Conservation (phyloP, 805 yeast genomes). For the Candida sonorensis region DNA sequence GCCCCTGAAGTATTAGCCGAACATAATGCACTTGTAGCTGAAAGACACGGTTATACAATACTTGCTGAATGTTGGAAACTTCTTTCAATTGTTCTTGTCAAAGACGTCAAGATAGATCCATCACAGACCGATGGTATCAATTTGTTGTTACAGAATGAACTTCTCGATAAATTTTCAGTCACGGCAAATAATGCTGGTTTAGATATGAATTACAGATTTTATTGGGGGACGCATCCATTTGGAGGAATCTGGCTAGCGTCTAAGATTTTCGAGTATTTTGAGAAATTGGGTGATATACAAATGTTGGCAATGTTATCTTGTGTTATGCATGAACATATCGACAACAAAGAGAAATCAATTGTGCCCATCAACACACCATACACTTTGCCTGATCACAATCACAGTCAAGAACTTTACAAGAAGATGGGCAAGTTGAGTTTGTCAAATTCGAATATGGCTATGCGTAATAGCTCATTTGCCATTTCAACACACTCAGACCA, state of each 20-base stretch:
- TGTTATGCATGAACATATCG: slow-evolving; percentile 44
- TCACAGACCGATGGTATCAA: slow-evolving; percentile 3
- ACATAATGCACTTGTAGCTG: slow-evolving; percentile 68
- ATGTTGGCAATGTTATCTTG: slow-evolving; percentile 89
- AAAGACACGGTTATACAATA: slow-evolving; percentile 50
- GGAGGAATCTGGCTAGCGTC: slow-evolving; percentile 63
- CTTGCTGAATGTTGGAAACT: slow-evolving; percentile 74
- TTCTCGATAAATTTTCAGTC: slow-evolving; percentile 11
- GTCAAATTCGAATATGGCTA: not conserved
- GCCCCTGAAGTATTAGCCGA: slow-evolving; percentile 57
- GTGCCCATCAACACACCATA: slow-evolving; percentile 45
- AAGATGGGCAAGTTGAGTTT: too few relatives aligned
- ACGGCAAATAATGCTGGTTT: slow-evolving; percentile 8
- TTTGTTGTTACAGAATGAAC: slow-evolving; percentile 8
- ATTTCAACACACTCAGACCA: slow-evolving; percentile 1
- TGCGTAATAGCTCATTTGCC: slow-evolving; percentile 1
- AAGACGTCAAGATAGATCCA: slow-evolving; percentile 29
- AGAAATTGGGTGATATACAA: slow-evolving; percentile 60
- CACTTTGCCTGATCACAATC: slow-evolving; percentile 8
- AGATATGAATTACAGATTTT: slow-evolving; percentile 28
- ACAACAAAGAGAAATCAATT: slow-evolving; percentile 19
- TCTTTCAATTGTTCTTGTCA: slow-evolving; percentile 39
- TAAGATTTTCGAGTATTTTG: slow-evolving; percentile 59
- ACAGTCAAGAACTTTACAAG: too few relatives aligned
- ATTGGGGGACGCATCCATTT: slow-evolving; percentile 80